Conservation (phyloP, 306 rosid species). For the Elaeagnus macrophylla region DNA sequence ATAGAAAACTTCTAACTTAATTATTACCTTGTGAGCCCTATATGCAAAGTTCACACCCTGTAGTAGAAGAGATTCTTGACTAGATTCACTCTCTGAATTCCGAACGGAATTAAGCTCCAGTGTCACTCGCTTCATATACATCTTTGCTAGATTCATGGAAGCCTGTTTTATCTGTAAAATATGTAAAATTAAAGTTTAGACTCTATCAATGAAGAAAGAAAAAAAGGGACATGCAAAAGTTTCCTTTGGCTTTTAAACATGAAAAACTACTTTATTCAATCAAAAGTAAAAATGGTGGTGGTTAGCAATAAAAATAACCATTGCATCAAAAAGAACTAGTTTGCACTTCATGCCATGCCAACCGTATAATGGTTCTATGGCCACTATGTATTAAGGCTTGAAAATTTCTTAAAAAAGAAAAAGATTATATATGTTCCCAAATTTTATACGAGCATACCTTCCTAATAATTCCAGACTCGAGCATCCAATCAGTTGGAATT, state of each 20-base stretch:
- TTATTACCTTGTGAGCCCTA: constrained; percentile 74
- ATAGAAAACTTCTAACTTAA: no score
- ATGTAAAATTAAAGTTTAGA: constrained; percentile 6
- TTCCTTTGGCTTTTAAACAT: no score
- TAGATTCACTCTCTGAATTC: constrained; percentile 59
- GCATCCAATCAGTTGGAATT: constrained; percentile 88
- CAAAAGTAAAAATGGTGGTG: no score
- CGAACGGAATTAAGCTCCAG: constrained; percentile 57
- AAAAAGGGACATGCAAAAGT: no score
- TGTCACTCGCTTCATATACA: constrained; percentile 80
- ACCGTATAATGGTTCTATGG: not conserved
- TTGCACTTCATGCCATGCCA: not conserved
- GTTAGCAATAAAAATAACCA: no score
- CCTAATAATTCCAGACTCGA: constrained; percentile 67
- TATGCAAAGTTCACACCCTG: constrained; percentile 84
- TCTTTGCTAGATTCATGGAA: constrained; percentile 72
- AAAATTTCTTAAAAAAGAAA: not conserved
- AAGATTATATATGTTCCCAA: not conserved
- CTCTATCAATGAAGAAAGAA: no score
- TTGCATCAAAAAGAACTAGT: no score
- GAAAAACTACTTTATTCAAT: no score
- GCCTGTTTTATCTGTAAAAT: constrained; percentile 67
- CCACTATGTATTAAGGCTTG: no score
- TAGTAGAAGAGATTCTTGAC: constrained; percentile 85
- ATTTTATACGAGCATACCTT: constrained; percentile 35